These are phyloP conservation scores for Austroboletus niveus DNA, from an alignment of 1,284 basidiomycete genomes.

Conservation along the genomic window DNA sequence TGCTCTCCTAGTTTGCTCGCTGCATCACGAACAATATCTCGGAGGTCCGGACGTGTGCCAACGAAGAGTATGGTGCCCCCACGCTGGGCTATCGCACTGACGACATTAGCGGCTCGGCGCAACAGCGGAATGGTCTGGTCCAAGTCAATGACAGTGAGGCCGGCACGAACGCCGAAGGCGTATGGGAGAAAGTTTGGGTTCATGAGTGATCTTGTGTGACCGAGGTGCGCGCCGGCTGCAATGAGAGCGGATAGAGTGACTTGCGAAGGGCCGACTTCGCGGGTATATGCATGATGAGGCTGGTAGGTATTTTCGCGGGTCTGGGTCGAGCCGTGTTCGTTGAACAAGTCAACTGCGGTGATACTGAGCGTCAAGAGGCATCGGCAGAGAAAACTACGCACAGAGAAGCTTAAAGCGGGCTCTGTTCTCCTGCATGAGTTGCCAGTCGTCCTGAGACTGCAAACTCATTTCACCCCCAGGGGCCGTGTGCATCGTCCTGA, in stretches of 20 bases:
- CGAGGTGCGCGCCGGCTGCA: slow-evolving; percentile 92
- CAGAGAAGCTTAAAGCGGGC: slow-evolving; percentile 54
- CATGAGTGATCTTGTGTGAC: slow-evolving; percentile 82
- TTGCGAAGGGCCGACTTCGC: slow-evolving; percentile 59
- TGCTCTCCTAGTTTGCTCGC: slow-evolving; percentile 74
- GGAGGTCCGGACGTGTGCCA: slow-evolving; percentile 80
- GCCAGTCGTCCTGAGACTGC: slow-evolving; percentile 60
- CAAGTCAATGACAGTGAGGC: slow-evolving; percentile 92
- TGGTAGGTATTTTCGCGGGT: slow-evolving; percentile 69
- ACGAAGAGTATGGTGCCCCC: slow-evolving; percentile 91
- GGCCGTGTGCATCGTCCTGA: slow-evolving; percentile 33
- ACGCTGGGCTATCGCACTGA: slow-evolving; percentile 77
- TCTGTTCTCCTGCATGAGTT: slow-evolving; percentile 56
- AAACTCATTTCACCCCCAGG: slow-evolving; percentile 36
- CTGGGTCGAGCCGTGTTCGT: slow-evolving; percentile 76
- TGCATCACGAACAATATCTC: slow-evolving; percentile 76
- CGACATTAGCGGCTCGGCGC: slow-evolving; percentile 85
- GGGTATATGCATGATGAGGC: slow-evolving; percentile 70
- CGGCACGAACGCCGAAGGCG: slow-evolving; percentile 89
- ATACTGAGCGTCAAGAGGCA: slow-evolving; percentile 15
- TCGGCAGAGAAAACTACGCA: slow-evolving; percentile 21
- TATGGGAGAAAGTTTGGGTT: slow-evolving; percentile 90
- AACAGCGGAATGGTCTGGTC: slow-evolving; percentile 92
- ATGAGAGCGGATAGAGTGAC: slow-evolving; percentile 87
- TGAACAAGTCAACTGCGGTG: slow-evolving; percentile 60